A percentile compares a stretch with the other conserved stretches of the same genome.
Conservation (phyloP, 2,329 filamentous ascomycete species). For the Curvularia verruculosa region DNA sequence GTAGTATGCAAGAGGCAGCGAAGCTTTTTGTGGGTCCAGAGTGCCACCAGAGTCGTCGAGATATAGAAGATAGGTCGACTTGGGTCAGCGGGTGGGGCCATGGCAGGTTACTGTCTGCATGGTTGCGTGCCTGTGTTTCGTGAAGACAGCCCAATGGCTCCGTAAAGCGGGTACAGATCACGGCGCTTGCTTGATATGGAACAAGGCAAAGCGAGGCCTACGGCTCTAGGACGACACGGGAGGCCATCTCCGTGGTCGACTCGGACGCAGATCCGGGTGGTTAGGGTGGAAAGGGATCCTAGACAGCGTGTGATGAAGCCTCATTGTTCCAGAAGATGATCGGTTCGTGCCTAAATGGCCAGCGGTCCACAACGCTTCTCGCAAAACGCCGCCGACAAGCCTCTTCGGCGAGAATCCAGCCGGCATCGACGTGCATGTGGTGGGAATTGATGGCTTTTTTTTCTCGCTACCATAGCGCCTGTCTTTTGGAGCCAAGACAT, state of each 20-base stretch:
- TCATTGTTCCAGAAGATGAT: slow-evolving; percentile 25
- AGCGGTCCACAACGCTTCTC: slow-evolving; percentile 20
- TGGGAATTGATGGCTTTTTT: slow-evolving; percentile 23
- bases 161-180: slow-evolving; percentile 18
- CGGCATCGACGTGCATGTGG: slow-evolving; percentile 27
- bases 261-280: slow-evolving; percentile 42
- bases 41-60: slow-evolving; percentile 31
- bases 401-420: slow-evolving; percentile 27
- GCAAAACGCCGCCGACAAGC: slow-evolving; percentile 24
- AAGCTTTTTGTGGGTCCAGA: slow-evolving; percentile 29
- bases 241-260: slow-evolving; percentile 26
- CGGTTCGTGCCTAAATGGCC: slow-evolving; percentile 21
- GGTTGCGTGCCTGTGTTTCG: slow-evolving; percentile 22
- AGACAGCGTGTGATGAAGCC: slow-evolving; percentile 20
- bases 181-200: slow-evolving; percentile 13
- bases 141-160: slow-evolving; percentile 27
- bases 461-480: slow-evolving; percentile 32
- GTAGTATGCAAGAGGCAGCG: slow-evolving; percentile 16
- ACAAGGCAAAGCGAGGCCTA: slow-evolving; percentile 27
- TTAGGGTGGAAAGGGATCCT: slow-evolving; percentile 18
- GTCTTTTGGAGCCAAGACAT: slow-evolving; percentile 15
- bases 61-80: slow-evolving; percentile 19
- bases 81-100: slow-evolving; percentile 29
- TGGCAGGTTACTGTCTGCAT: slow-evolving; percentile 24
- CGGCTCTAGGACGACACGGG: slow-evolving; percentile 25